These are phyloP conservation scores for Epichloe elymi DNA, from an alignment of 2,329 filamentous ascomycete species.

Conservation along the genomic window DNA sequence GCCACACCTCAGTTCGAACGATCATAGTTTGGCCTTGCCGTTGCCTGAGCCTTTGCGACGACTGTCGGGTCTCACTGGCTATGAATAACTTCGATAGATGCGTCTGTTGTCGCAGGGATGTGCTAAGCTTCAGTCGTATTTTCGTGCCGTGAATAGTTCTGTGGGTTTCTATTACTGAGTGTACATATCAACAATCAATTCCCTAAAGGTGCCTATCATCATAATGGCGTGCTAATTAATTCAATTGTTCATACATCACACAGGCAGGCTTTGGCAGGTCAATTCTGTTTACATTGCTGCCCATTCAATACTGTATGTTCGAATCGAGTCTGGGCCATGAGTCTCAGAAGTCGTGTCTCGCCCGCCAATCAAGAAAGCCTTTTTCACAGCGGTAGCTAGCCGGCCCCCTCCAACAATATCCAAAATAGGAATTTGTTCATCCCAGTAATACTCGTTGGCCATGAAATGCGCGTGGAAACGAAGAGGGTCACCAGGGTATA, in stretches of 20 bases:
- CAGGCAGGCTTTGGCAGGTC: not conserved
- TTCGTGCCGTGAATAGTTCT: constrained; percentile 52
- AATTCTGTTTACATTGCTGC: constrained; percentile 59
- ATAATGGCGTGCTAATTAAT: too few species aligned
- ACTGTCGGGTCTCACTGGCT: constrained; percentile 82
- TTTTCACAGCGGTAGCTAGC: constrained; percentile 90
- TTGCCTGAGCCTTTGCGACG: constrained; percentile 87
- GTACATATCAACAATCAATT: too few species aligned
- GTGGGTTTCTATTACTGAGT: too few species aligned
- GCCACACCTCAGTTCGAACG: constrained; percentile 71
- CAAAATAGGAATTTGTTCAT: constrained; percentile 72
- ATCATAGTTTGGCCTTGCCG: constrained; percentile 95
- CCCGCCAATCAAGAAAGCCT: constrained; percentile 79
- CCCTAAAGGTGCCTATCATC: too few species aligned
- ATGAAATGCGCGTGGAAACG: constrained; percentile 94
- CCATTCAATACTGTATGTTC: constrained; percentile 85
- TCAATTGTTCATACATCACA: too few species aligned
- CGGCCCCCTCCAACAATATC: constrained; percentile 85
- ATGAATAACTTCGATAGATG: constrained; percentile 97
- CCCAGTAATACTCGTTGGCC: constrained; percentile 72
- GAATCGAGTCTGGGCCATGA: constrained; percentile 31
- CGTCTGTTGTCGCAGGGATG: constrained; percentile 81
- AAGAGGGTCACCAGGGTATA: constrained; percentile 89
- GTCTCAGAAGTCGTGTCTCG: constrained; percentile 27
- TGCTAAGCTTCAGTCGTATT: constrained; percentile 78